Percentiles rank a stretch among this genome's conserved stretches.
phyloP scores from a whole-genome alignment of 352 stramenopile genomes.

The Pseudoperonospora humuli region DNA sequence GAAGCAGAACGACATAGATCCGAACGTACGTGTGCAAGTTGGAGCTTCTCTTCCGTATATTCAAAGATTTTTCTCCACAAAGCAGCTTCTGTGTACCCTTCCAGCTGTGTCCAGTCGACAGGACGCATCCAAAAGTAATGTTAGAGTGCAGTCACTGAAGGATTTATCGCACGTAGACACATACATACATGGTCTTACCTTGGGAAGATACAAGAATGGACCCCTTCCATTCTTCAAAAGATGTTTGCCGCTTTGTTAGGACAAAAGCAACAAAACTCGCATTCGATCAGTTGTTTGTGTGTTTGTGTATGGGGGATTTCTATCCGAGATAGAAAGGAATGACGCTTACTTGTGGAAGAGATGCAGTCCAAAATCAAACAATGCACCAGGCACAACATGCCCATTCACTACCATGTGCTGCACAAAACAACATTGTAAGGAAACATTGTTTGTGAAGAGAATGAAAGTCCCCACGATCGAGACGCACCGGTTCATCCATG shows the following conservation, averaged over 20 bases:
- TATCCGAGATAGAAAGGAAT: too few relatives aligned
- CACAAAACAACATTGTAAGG: constrained; percentile 1
- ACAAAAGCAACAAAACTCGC: too few relatives aligned
- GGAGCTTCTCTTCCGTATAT: constrained; percentile 82
- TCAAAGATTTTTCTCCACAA: constrained; percentile 94
- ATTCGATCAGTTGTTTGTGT: too few relatives aligned
- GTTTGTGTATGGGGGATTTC: too few relatives aligned
- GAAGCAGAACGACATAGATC: not conserved
- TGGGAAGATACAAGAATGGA: constrained; percentile 93
- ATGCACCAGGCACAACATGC: constrained; percentile 70
- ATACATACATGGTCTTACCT: too few relatives aligned
- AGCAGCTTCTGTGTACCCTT: constrained; percentile 89
- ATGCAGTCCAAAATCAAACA: constrained; percentile 95
- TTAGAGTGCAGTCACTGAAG: too few relatives aligned
- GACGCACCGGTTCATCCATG: constrained; percentile 86
- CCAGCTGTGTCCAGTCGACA: constrained; percentile 42
- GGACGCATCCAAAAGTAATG: not conserved
- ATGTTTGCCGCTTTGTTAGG: constrained; percentile 41
- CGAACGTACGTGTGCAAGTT: constrained; percentile 58
- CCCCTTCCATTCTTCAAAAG: constrained; percentile 69
- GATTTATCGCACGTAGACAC: too few relatives aligned
- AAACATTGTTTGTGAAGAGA: too few relatives aligned
- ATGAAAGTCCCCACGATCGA: too few relatives aligned
- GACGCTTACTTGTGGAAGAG: constrained; percentile 90
- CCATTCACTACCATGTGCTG: constrained; percentile 89